Base-by-base conservation (phyloP, 805 yeast genomes). In the Pichia manshurica region DNA sequence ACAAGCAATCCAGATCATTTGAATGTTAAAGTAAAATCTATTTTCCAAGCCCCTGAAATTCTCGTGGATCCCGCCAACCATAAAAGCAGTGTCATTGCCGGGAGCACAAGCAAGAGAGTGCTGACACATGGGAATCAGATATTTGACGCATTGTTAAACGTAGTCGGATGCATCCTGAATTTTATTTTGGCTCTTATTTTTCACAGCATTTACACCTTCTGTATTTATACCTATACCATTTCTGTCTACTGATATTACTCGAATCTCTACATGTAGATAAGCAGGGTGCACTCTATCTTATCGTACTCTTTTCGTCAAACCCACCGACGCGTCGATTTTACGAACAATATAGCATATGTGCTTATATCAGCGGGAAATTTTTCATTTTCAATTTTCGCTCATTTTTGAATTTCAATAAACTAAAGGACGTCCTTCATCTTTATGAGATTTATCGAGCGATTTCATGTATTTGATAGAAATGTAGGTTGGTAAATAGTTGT, bases 191-290 rank as follows among this genome's bases (percentile, higher is more conserved):
- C 48, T 1, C 2, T 45, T 8, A 3, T 45, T 4, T 45, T 45
- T 6, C 48, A 45, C 21, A 20, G 44, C 20, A 31, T 45, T 15
- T 45, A 45, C 19, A 32, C 23, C 3, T 33, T 39, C 21, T 19
- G 32, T n/a, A 22, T 45, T 3, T 45, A 45, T 19, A 32, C 32
- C 10, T 45, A 45, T 21, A 39, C 44, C 10, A 22, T 45, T 5
- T 45, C 43, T 3, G 22, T 45, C 15, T 45, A 39, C 22, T 45
- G 23, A 37, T 10, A 35, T 35, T 20, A 22, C 29, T 25, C n/a
- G 10, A 25, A 8, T 7, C 10, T 25, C 7, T 25, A 25, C 29
- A 25, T 25, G 29, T 25, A 25, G n/a, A n/a, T n/a, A n/a, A n/a
- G n/a, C n/a, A n/a, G n/a, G n/a, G n/a, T n/a, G n/a, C n/a, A n/a